Evolutionary conservation across 2,329 filamentous ascomycete species (phyloP).

Genomic region (Aspergillus transmontanensis): DNA sequence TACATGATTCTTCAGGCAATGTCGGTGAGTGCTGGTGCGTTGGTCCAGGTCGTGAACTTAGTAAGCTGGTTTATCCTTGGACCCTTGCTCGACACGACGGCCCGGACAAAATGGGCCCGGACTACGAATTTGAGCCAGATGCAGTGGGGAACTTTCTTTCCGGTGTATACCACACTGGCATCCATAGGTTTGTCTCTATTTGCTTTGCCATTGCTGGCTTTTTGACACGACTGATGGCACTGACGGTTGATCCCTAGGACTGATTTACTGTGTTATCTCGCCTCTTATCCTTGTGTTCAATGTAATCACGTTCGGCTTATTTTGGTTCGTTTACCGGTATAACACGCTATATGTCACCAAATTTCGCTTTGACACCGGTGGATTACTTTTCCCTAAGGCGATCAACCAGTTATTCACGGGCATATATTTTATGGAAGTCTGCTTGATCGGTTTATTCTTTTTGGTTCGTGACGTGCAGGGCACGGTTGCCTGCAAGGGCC

Average conservation of each 20-base stretch:
- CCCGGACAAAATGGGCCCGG: slow-evolving; percentile 78
- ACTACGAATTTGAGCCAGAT: slow-evolving; percentile 78
- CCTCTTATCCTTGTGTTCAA: slow-evolving; percentile 92
- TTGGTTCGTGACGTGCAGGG: slow-evolving; percentile 63
- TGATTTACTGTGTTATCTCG: slow-evolving; percentile 86
- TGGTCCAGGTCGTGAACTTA: slow-evolving; percentile 80
- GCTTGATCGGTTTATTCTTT: slow-evolving; percentile 87
- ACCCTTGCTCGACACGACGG: slow-evolving; percentile 79
- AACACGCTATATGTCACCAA: slow-evolving; percentile 94
- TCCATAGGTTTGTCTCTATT: slow-evolving; percentile 67
- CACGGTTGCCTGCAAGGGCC: slow-evolving; percentile 65
- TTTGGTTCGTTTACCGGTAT: slow-evolving; percentile 96
- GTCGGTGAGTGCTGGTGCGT: slow-evolving; percentile 83
- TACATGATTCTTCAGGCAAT: slow-evolving; percentile 97
- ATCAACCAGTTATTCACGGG: slow-evolving; percentile 96
- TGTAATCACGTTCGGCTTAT: slow-evolving; percentile 83
- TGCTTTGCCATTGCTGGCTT: neutral
- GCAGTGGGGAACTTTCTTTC: slow-evolving; percentile 92
- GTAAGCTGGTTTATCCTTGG: slow-evolving; percentile 80
- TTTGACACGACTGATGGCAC: neutral
- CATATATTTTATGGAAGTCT: slow-evolving; percentile 91
- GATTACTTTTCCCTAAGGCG: slow-evolving; percentile 85
- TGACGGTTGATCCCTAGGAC: slow-evolving; percentile 39
- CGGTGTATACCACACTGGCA: slow-evolving; percentile 93
- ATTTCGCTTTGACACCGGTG: slow-evolving; percentile 87